A percentile compares a stretch with the other conserved stretches of the same genome.
Evolutionary conservation across 345 rosid genomes (phyloP).

Genomic region (Geranium rotundifolium): DNA sequence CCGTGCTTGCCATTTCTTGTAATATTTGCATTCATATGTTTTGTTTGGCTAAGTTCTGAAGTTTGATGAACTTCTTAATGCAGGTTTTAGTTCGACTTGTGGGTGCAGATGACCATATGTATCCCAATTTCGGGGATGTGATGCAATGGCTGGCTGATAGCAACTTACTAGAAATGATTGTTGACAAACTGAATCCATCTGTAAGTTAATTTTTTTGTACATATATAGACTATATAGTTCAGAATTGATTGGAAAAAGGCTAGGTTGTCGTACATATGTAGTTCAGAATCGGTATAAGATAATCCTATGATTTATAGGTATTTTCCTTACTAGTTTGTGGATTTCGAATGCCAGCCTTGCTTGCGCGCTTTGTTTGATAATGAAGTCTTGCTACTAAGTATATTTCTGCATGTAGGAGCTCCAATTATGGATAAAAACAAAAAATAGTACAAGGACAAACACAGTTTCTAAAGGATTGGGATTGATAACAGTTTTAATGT

Average conservation of each 20-base stretch:
- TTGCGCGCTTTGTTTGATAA: background rate
- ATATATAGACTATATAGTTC: no score
- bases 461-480: background rate
- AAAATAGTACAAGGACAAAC: no score
- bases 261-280: no score
- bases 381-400: background rate
- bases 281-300: background rate
- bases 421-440: background rate
- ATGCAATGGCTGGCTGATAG: slow-evolving; percentile 98
- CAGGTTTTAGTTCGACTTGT: slow-evolving; percentile 96
- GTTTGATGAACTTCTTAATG: background rate
- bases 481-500: background rate
- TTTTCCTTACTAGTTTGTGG: background rate
- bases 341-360: background rate
- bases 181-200: slow-evolving; percentile 77
- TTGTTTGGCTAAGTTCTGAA: slow-evolving; percentile 6
- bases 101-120: slow-evolving; percentile 91
- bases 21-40: background rate
- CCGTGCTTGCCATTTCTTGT: background rate
- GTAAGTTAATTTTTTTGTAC: slow-evolving; percentile 32
- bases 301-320: background rate
- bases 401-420: background rate
- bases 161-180: slow-evolving; percentile 87
- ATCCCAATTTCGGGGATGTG: slow-evolving; percentile 90
- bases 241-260: no score